Evolutionary conservation across 768 basidiomycete species (phyloP).

Genomic region (Lanmaoa rubissima): DNA sequence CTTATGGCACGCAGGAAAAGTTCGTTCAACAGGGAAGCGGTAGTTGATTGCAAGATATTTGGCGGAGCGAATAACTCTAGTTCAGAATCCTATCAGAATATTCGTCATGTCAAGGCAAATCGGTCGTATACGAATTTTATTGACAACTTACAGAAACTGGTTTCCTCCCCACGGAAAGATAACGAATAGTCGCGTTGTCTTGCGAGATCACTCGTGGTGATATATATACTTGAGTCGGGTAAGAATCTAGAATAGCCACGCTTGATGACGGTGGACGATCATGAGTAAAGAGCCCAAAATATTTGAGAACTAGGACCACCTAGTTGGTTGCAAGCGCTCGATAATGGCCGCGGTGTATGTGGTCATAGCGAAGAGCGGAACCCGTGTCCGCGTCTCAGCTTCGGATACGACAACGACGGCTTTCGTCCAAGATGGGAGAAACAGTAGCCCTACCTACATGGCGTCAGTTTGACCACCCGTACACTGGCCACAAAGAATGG

Average conservation of each 20-base stretch:
- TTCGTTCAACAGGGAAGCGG: constrained; percentile 48
- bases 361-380: constrained; percentile 53
- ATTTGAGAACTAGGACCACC: constrained; percentile 31
- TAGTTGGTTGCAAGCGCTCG: constrained; percentile 43
- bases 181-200: constrained; percentile 52
- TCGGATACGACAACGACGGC: constrained; percentile 54
- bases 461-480: neutral
- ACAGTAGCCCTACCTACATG: constrained; percentile 49
- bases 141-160: constrained; percentile 8
- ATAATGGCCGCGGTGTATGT: constrained; percentile 45
- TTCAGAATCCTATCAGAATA: constrained; percentile 29
- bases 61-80: constrained; percentile 49
- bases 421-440: constrained; percentile 48
- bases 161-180: constrained; percentile 37
- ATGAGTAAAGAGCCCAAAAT: neutral
- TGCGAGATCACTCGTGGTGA: constrained; percentile 33
- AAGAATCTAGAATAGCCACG: constrained; percentile 51
- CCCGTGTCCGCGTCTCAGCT: constrained; percentile 35
- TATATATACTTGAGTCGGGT: constrained; percentile 49
- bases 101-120: neutral
- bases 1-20: constrained; percentile 13
- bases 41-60: constrained; percentile 54
- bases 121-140: neutral
- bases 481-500: neutral
- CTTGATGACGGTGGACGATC: constrained; percentile 28